Evolutionary conservation across 208 protist species (phyloP).

Genomic region (Trichomonas gallinae): DNA sequence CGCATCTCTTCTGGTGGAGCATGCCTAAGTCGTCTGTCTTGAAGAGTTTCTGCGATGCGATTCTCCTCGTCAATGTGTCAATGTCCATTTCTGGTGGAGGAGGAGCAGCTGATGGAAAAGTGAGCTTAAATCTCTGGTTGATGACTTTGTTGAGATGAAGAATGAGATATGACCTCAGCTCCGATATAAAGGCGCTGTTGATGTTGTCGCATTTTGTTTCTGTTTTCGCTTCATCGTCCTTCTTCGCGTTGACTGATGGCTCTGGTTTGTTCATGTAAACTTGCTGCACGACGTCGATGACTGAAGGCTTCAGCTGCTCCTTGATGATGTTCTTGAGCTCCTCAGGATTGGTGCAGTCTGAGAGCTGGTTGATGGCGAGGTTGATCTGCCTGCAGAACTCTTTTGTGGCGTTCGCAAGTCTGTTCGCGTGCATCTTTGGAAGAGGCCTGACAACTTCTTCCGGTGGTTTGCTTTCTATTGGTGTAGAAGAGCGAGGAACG

Average conservation of each 20-base stretch:
- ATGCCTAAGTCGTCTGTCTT: not conserved
- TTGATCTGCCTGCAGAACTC: not conserved
- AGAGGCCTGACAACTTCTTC: conserved; percentile 5
- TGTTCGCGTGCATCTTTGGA: not conserved
- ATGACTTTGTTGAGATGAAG: not conserved
- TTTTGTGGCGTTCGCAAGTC: not conserved
- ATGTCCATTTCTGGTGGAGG: not conserved
- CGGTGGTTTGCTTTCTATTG: not conserved
- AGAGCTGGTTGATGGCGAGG: not conserved
- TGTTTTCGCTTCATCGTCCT: not conserved
- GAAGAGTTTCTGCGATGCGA: not conserved
- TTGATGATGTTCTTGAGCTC: not conserved
- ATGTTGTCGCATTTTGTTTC: not conserved
- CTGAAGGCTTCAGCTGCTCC: not conserved
- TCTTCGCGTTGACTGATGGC: not conserved
- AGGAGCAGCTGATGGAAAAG: not conserved
- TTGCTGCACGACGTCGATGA: not conserved
- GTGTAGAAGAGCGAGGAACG: not conserved
- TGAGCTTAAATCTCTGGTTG: not conserved
- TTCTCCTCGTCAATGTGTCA: not conserved
- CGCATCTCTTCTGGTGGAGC: not conserved
- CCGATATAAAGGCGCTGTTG: not conserved
- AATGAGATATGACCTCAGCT: not conserved
- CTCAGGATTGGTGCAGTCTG: not conserved
- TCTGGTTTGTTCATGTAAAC: not conserved